These are phyloP conservation scores for Pythium insidiosum DNA, from an alignment of 352 stramenopile species.

Conservation along the genomic window DNA sequence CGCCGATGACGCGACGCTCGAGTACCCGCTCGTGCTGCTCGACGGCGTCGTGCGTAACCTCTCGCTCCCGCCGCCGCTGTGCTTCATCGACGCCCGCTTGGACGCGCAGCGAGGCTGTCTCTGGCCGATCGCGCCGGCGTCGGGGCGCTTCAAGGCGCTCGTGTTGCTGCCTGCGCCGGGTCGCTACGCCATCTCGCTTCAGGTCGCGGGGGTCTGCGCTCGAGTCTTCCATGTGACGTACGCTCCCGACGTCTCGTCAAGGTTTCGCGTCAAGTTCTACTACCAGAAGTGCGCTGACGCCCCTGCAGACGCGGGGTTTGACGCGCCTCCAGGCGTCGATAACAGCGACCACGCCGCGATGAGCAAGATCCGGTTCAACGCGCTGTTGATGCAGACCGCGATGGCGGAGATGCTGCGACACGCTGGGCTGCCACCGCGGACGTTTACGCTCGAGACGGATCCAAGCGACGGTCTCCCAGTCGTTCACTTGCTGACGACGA, in stretches of 20 bases:
- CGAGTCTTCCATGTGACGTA: slow-evolving; percentile 32
- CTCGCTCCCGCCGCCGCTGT: slow-evolving; percentile 2
- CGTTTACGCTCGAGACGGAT: slow-evolving; percentile 52
- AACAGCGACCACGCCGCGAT: slow-evolving; percentile 44
- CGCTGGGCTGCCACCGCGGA: slow-evolving; percentile 27
- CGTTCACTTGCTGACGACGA: slow-evolving; percentile 41
- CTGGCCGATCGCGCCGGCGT: slow-evolving; percentile 40
- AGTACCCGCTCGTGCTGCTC: slow-evolving; percentile 48
- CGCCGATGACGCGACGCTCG: slow-evolving; percentile 61
- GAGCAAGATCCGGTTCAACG: slow-evolving; percentile 43
- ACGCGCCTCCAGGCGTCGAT: slow-evolving; percentile 38
- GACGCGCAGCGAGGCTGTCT: slow-evolving; percentile 16
- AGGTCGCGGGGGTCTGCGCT: slow-evolving; percentile 3
- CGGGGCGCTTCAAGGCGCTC: slow-evolving; percentile 52
- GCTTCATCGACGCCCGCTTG: slow-evolving; percentile 36
- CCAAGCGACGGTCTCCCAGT: slow-evolving; percentile 31
- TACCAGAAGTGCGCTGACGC: slow-evolving; percentile 53
- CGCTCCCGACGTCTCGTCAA: slow-evolving; percentile 16
- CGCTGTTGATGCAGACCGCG: slow-evolving; percentile 45
- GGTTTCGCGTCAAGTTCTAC: slow-evolving; percentile 61
- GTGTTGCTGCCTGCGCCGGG: slow-evolving; percentile 39
- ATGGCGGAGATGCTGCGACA: slow-evolving; percentile 42
- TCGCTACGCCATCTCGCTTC: slow-evolving; percentile 18
- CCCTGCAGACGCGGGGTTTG: slow-evolving; percentile 29
- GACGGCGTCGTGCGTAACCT: slow-evolving; percentile 24